Conservation (phyloP, 2,329 filamentous ascomycete species). For the Epicoccum nigrum region DNA sequence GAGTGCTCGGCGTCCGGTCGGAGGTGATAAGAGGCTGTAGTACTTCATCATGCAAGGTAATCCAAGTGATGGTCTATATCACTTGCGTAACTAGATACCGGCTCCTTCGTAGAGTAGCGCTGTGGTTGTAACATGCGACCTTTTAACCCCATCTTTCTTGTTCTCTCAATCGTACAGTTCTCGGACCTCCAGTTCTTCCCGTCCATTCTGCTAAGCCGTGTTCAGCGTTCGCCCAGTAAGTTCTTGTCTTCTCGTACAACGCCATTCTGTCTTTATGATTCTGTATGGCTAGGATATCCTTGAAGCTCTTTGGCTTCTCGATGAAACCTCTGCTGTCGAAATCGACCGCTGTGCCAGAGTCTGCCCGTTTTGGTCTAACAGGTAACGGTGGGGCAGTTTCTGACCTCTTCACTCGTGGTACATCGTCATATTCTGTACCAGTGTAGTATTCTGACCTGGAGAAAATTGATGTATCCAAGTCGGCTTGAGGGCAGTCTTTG, state of each 20-base stretch:
- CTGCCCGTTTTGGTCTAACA: slow-evolving; percentile 31
- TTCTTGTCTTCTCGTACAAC: slow-evolving; percentile 40
- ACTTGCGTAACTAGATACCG: no score
- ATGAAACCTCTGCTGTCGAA: slow-evolving; percentile 25
- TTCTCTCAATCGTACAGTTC: slow-evolving; percentile 4
- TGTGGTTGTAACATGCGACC: no score
- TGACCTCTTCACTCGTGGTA: background rate
- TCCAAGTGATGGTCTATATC: no score
- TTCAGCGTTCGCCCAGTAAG: slow-evolving; percentile 45
- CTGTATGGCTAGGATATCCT: slow-evolving; percentile 36
- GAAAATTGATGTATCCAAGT: slow-evolving; percentile 7
- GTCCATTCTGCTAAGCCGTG: slow-evolving; percentile 43
- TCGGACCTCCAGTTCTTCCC: slow-evolving; percentile 17
- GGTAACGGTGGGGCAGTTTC: slow-evolving; percentile 1
- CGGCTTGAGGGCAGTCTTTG: slow-evolving; percentile 1
- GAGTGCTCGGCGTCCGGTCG: no score
- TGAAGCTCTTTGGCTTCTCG: slow-evolving; percentile 38
- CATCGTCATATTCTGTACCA: background rate
- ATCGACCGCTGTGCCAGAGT: slow-evolving; percentile 43
- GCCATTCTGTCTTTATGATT: slow-evolving; percentile 38
- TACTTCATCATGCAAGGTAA: no score
- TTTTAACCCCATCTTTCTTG: background rate
- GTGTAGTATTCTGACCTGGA: slow-evolving; percentile 1
- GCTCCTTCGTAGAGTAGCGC: no score
- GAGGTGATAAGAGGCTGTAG: no score